Base-by-base conservation (phyloP, 495 filamentous ascomycete species). In the Penicillium roqueforti region DNA sequence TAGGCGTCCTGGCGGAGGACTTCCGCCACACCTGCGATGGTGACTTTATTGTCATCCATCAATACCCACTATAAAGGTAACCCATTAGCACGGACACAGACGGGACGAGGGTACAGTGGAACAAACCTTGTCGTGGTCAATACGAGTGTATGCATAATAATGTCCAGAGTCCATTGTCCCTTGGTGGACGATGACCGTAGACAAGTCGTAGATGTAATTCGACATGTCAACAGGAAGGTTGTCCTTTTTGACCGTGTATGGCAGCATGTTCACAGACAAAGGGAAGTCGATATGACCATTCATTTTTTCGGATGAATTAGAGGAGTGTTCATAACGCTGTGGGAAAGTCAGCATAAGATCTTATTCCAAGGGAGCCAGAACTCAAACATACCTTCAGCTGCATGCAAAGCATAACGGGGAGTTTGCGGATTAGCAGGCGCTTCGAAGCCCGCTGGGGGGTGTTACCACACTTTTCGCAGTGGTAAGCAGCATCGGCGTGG, bases 1-100 rank as follows among this genome's bases (percentile, higher is more conserved):
- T 95, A 97, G 10, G 92, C 91, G 61, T 92, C 79, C 37, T 87
- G 87, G 23, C 77, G 80, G 22, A 97, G 78, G 7, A 96, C 92
- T 47, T 96, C 86, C 6, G 83, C 80, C 59, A 91, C 88, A 16
- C 76, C 78, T 19, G 87, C 90, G 45, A 88, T 59, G 43, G 89
- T 89, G 40, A 97, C 91, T 64, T 87, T 87, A 64, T 89, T 89
- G 68, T 97, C 92, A 58, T 97, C 91, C 75, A 96, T 95, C 26
- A 83, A 77, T 65, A 92, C 91, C 92, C 92, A 97, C 82, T 92
- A 52, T 18, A 59, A 39, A 29, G 31, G 14, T 46, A 39, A 29
- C 6, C 29, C 2, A 44, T 73, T 43, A 68, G 58, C 26, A 40
- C 34, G 18, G n/a, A 18, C 16, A 14, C n/a, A 41, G 1, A 18